Conservation (phyloP, 257 asterid species). For the Nicotiana tabacum region DNA sequence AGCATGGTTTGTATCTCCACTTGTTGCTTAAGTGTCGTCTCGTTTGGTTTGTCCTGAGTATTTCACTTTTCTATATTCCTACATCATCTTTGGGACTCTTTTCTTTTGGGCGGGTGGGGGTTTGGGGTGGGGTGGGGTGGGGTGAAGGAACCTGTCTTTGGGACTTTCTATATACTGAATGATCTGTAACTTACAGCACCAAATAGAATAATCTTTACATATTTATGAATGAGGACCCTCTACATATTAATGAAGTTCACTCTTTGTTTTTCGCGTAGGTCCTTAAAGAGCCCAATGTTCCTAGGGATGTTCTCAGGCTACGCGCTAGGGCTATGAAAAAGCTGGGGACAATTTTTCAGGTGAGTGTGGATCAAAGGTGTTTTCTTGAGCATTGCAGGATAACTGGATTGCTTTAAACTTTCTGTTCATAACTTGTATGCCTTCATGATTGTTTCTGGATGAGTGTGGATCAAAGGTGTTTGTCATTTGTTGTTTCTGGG, state of each 20-base stretch:
- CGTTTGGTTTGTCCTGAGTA: background rate
- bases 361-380: conserved; percentile 13
- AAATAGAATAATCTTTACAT: background rate
- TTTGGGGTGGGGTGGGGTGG: too few relatives aligned
- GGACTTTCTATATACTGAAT: background rate
- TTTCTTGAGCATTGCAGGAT: background rate
- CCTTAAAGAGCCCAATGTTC: conserved; percentile 55
- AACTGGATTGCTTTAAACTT: background rate
- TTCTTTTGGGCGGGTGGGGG: background rate
- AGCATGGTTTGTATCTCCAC: background rate
- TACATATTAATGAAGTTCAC: background rate
- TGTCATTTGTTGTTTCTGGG: background rate
- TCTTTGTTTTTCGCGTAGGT: conserved; percentile 37
- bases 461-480: too few relatives aligned
- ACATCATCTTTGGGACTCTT: background rate
- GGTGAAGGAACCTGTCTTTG: background rate
- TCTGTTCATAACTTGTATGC: background rate
- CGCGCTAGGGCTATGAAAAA: conserved; percentile 68
- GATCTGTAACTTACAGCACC: background rate
- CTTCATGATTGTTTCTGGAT: background rate
- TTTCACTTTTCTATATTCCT: background rate
- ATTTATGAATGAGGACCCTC: background rate
- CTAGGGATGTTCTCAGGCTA: conserved; percentile 57
- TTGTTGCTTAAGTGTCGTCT: background rate
- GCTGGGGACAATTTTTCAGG: conserved; percentile 74